Base-by-base conservation (phyloP, 768 basidiomycete genomes). In the Amanita exitialis region DNA sequence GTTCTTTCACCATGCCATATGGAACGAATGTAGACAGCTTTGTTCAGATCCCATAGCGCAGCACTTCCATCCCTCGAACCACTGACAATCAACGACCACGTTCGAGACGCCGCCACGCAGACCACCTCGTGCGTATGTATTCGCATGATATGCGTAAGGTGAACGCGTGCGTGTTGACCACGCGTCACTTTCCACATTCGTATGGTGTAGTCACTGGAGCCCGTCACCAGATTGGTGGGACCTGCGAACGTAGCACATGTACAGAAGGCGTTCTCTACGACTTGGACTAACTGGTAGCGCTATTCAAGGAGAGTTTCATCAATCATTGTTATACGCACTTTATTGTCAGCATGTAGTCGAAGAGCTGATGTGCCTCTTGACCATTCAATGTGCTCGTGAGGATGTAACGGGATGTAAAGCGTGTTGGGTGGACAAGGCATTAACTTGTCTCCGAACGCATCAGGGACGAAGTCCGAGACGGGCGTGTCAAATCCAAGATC, bases 11-110 rank as follows among this genome's bases (percentile, higher is more conserved):
- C 75, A 51, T 90, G 87, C 78, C 84, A 84, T 27, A 91, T 85
- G 0, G 89, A 87, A 49, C 84, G 71, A 10, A 87, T 79, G 55
- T 96, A 95, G 6, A 80, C 69, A 6, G 86, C 86, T 23, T 81
- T 71, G 61, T 96, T 95, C 47, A 92, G 73, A 64, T 95, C 93
- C 93, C 93, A 96, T 3, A 95, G 52, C 3, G 84, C 85, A 0
- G 86, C 90, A 54, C 83, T 89, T 1, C 92, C 90, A 58, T 95
- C 92, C 59, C 78, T 76, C 13, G 88, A 87, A 8, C 90, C 90
- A 56, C 88, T 93, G 39, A 93, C 77, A 20, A 80, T 77, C 20
- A 91, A 58, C 1, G 88, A 89, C 93, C 93, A 95, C 1, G 83
- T 67, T 38, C 85, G 71, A 12, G 86, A 93, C 1, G 88, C 82